phyloP scores from a whole-genome alignment of 306 rosid genomes.

The Vigna nakashimae region DNA sequence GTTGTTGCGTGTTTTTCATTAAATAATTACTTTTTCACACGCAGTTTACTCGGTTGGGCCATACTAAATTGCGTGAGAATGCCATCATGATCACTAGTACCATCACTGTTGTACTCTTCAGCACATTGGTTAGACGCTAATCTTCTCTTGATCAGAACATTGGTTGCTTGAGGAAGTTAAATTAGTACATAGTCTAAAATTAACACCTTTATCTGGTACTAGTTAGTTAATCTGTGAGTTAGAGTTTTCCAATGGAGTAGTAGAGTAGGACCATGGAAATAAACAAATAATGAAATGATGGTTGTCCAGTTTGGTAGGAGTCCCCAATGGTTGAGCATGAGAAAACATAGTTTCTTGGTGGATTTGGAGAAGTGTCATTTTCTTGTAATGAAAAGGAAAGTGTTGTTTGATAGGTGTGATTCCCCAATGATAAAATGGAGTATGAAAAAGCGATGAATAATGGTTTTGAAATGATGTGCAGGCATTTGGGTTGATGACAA shows the following conservation, averaged over 20 bases:
- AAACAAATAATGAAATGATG: not conserved
- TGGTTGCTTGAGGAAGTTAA: not conserved
- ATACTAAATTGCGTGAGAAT: slow-evolving; percentile 69
- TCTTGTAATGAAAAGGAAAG: slow-evolving; percentile 19
- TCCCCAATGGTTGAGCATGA: not conserved
- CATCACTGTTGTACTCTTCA: slow-evolving; percentile 94
- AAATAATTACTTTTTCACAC: slow-evolving; percentile 17
- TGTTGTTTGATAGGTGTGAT: slow-evolving; percentile 17
- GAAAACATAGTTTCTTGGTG: slow-evolving; percentile 7
- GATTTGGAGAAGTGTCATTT: slow-evolving; percentile 25
- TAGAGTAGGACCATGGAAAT: not conserved
- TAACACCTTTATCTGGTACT: not conserved
- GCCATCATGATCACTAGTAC: slow-evolving; percentile 98
- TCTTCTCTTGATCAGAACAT: slow-evolving; percentile 7
- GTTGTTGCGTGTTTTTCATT: not conserved
- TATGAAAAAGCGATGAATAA: slow-evolving; percentile 9
- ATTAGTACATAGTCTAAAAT: not conserved
- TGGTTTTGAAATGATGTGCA: slow-evolving; percentile 53
- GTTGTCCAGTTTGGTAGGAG: not conserved
- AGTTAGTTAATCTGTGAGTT: no score
- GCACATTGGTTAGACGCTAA: slow-evolving; percentile 81
- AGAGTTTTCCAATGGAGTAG: not conserved
- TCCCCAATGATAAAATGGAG: slow-evolving; percentile 15
- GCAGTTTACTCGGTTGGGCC: slow-evolving; percentile 89
- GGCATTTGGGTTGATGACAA: slow-evolving; percentile 93